phyloP scores from a whole-genome alignment of 441 rosid species.

The Populus hybrid region DNA sequence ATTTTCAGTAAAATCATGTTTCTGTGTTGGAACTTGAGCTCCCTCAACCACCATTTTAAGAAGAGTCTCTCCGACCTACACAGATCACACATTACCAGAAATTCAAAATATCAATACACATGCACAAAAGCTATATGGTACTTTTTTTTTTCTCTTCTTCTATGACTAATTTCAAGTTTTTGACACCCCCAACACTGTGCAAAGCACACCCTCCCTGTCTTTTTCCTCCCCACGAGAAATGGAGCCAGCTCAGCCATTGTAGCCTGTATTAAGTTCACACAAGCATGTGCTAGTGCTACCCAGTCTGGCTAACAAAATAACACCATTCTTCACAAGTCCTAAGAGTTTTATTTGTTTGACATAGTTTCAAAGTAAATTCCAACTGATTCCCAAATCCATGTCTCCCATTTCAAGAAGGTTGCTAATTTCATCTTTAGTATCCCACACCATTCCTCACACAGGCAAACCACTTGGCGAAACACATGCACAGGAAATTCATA shows the following conservation, averaged over 20 bases:
- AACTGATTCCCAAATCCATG: neutral
- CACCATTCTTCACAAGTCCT: neutral
- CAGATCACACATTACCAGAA: neutral
- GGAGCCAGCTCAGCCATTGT: neutral
- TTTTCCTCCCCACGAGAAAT: neutral
- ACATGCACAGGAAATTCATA: too few species aligned
- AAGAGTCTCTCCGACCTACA: constrained; percentile 86
- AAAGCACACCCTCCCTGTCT: neutral
- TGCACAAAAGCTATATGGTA: too few species aligned
- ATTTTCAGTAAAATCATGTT: constrained; percentile 14
- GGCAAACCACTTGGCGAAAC: neutral
- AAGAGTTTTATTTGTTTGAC: neutral
- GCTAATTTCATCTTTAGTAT: neutral
- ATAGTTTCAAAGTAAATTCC: neutral
- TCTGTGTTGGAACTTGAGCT: constrained; percentile 2
- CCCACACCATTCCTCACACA: neutral
- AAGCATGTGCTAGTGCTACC: neutral
- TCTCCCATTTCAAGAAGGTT: neutral
- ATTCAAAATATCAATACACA: neutral
- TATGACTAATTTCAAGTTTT: neutral
- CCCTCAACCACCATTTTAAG: constrained; percentile 59
- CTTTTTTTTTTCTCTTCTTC: neutral
- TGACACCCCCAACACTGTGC: neutral
- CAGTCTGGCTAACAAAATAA: neutral
- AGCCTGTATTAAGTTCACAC: neutral